A percentile compares a stretch with the other conserved stretches of the same genome.
Conservation (phyloP, 140 eudicot species). For the Oenanthe javanica region DNA sequence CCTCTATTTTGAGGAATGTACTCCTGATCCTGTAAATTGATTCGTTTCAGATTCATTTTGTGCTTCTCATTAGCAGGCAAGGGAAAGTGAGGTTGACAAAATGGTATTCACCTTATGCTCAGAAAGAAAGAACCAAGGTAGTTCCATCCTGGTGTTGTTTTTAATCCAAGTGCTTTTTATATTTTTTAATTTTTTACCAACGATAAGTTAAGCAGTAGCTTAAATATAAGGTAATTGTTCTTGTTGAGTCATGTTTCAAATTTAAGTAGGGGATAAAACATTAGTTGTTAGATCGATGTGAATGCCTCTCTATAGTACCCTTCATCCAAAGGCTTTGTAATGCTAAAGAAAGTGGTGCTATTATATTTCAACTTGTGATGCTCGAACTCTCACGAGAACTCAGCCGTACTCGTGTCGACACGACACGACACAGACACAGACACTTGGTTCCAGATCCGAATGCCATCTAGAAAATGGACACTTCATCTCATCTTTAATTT, state of each 20-base stretch:
- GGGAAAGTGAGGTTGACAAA: constrained; percentile 95
- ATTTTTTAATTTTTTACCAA: background rate
- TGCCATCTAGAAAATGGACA: too few relatives aligned
- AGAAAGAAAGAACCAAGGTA: constrained; percentile 93
- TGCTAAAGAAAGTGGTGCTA: background rate
- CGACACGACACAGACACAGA: too few relatives aligned
- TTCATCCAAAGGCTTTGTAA: background rate
- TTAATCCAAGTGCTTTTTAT: background rate
- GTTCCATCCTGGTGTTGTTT: background rate
- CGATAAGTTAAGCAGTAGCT: background rate
- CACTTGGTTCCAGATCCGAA: too few relatives aligned
- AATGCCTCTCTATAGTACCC: background rate
- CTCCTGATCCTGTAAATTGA: background rate
- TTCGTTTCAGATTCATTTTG: constrained; percentile 58
- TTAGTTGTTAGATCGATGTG: background rate
- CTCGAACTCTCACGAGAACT: too few relatives aligned
- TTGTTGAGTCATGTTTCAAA: background rate
- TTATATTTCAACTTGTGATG: background rate
- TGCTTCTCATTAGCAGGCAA: constrained; percentile 84
- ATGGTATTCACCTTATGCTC: constrained; percentile 94
- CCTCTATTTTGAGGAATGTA: background rate
- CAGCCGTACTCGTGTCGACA: too few relatives aligned
- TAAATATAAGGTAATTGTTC: background rate
- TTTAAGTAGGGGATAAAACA: background rate
- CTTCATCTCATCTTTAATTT: too few relatives aligned